Conservation (phyloP, 768 basidiomycete genomes). For the Mycena vitilis region DNA sequence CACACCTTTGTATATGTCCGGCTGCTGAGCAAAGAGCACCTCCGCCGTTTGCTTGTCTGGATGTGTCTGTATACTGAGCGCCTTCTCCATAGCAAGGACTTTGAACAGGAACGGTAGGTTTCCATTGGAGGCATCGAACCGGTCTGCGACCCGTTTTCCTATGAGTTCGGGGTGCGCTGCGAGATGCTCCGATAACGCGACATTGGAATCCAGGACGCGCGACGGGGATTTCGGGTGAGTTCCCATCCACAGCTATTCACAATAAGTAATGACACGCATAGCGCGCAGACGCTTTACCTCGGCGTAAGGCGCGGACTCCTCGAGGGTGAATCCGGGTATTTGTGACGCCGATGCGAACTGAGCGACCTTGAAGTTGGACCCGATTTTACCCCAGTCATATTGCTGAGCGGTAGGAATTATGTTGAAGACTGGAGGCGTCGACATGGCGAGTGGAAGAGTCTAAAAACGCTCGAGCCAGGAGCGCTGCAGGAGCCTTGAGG, state of each 20-base stretch:
- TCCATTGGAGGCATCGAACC: constrained; percentile 67
- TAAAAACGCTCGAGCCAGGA: no score
- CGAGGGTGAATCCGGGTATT: constrained; percentile 73
- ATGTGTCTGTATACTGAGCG: constrained; percentile 92
- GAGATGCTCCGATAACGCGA: constrained; percentile 69
- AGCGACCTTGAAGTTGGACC: constrained; percentile 88
- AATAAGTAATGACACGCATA: constrained; percentile 23
- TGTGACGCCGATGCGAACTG: constrained; percentile 75
- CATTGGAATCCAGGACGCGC: constrained; percentile 47
- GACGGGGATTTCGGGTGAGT: constrained; percentile 84
- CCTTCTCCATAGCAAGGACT: constrained; percentile 89
- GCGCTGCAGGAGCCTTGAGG: no score
- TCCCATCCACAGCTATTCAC: constrained; percentile 94
- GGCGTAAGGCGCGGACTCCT: constrained; percentile 86
- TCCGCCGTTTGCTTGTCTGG: constrained; percentile 88
- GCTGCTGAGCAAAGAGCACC: constrained; percentile 71
- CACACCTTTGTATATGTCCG: constrained; percentile 92
- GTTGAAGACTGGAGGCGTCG: constrained; percentile 70
- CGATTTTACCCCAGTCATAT: constrained; percentile 96
- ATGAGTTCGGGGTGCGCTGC: constrained; percentile 76
- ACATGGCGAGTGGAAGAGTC: constrained; percentile 21
- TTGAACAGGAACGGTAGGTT: constrained; percentile 95
- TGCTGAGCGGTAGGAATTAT: constrained; percentile 86
- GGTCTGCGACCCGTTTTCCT: constrained; percentile 64
- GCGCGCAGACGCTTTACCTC: constrained; percentile 68